Percentiles rank a stretch among this genome's conserved stretches.
Evolutionary conservation across 768 basidiomycete genomes (phyloP).

Genomic region (Naganishia friedmannii): DNA sequence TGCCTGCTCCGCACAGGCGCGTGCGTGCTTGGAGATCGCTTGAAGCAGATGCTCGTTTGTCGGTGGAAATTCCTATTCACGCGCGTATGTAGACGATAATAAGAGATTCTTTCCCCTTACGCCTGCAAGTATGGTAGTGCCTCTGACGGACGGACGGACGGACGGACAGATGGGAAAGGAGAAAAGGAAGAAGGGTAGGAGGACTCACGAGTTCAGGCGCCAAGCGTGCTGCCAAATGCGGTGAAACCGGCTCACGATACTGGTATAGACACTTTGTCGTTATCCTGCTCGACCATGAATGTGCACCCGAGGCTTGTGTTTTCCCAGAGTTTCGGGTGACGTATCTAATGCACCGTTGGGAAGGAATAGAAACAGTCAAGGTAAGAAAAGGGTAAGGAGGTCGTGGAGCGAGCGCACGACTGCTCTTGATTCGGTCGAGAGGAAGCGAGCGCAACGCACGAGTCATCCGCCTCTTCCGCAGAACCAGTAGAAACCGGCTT

Average conservation of each 20-base stretch:
- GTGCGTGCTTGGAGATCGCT: constrained; percentile 65
- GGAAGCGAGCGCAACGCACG: constrained; percentile 56
- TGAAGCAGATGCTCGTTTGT: constrained; percentile 66
- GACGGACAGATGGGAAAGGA: too few species aligned
- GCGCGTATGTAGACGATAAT: too few species aligned
- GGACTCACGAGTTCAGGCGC: constrained; percentile 46
- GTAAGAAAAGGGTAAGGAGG: not conserved
- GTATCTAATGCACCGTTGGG: constrained; percentile 58
- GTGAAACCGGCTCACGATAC: constrained; percentile 85
- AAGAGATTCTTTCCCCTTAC: too few species aligned
- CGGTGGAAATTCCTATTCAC: constrained; percentile 55
- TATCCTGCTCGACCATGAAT: constrained; percentile 49
- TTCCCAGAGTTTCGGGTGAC: constrained; percentile 56
- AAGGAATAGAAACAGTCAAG: constrained; percentile 19
- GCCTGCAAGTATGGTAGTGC: too few species aligned
- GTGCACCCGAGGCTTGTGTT: not conserved
- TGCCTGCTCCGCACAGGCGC: constrained; percentile 55
- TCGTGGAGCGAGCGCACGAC: too few species aligned
- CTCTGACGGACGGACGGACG: too few species aligned
- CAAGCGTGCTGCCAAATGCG: constrained; percentile 73
- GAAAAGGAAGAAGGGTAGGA: too few species aligned
- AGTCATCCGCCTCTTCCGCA: constrained; percentile 74
- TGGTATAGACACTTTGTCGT: constrained; percentile 72
- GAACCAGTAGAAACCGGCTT: constrained; percentile 93
- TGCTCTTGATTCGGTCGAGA: too few species aligned